phyloP scores from a whole-genome alignment of 202 grass and related monocot genomes.

The Hordeum pubiflorum region DNA sequence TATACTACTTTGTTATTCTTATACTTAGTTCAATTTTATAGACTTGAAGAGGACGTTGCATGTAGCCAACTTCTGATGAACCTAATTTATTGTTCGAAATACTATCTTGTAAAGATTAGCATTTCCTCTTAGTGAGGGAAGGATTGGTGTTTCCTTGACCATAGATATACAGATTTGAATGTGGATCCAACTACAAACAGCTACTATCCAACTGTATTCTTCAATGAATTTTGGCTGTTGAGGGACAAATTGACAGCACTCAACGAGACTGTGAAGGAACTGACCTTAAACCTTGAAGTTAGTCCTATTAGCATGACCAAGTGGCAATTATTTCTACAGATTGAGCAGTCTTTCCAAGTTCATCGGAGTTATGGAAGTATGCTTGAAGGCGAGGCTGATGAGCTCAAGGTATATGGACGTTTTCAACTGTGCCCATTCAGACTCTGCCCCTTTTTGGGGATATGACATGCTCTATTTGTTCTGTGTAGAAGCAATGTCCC shows the following conservation, averaged over 20 bases:
- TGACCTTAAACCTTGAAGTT: conserved; percentile 76
- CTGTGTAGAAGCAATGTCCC: neutral
- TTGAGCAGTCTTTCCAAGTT: conserved; percentile 95
- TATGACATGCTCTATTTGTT: neutral
- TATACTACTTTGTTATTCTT: neutral
- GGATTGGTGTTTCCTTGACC: conserved; percentile 58
- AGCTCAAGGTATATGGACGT: conserved; percentile 69
- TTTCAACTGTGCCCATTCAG: neutral
- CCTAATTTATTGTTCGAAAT: conserved; percentile 15
- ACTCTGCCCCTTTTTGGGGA: neutral
- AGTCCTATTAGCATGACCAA: conserved; percentile 90
- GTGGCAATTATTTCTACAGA: conserved; percentile 95
- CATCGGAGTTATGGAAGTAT: conserved; percentile 96
- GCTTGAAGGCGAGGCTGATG: conserved; percentile 97
- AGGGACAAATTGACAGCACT: conserved; percentile 85
- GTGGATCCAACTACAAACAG: conserved; percentile 48
- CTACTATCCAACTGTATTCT: conserved; percentile 90
- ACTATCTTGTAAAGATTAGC: neutral
- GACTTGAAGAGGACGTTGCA: neutral
- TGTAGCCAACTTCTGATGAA: conserved; percentile 1
- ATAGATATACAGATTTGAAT: conserved; percentile 66
- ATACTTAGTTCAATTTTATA: neutral
- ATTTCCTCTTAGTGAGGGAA: neutral
- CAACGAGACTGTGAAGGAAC: conserved; percentile 68
- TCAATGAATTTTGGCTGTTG: conserved; percentile 99